A percentile compares a stretch with the other conserved stretches of the same genome.
Conservation (phyloP, 73 alveolate species). For the Paramecium sexaurelia region DNA sequence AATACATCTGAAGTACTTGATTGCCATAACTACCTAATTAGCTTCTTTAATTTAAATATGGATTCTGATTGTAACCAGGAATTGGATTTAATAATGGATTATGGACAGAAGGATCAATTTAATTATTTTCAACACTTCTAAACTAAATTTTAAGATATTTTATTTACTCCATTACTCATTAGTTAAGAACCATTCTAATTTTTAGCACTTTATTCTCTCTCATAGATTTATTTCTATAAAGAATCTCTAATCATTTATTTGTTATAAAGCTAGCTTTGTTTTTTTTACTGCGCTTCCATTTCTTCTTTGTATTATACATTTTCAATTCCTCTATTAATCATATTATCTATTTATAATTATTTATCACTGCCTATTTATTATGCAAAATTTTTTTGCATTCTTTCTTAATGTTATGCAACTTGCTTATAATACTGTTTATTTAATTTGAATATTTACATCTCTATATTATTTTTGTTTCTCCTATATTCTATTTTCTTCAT, state of each 20-base stretch:
- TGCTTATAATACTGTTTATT: not conserved
- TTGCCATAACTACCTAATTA: conserved; percentile 33
- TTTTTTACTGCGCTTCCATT: not conserved
- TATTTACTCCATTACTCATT: not conserved
- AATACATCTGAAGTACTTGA: conserved; percentile 46
- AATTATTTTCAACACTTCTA: not conserved
- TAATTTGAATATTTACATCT: not conserved
- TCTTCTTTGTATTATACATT: not conserved
- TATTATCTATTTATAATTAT: not conserved
- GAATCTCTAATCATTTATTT: conserved; percentile 27
- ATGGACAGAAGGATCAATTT: not conserved
- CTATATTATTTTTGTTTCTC: not conserved
- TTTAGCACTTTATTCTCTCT: not conserved
- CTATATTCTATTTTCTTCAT: not conserved
- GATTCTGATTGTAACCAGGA: conserved; percentile 30
- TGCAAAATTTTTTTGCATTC: not conserved
- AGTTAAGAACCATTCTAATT: not conserved
- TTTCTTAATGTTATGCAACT: not conserved
- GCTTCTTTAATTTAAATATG: conserved; percentile 25
- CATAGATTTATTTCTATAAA: not conserved
- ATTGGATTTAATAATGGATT: conserved; percentile 34
- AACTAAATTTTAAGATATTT: not conserved
- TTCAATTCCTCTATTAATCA: conserved; percentile 49
- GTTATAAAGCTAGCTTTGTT: not conserved
- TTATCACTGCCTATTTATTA: not conserved